phyloP scores from a whole-genome alignment of 1,139 yeast genomes.

The Debaryomyces nepalensis region DNA sequence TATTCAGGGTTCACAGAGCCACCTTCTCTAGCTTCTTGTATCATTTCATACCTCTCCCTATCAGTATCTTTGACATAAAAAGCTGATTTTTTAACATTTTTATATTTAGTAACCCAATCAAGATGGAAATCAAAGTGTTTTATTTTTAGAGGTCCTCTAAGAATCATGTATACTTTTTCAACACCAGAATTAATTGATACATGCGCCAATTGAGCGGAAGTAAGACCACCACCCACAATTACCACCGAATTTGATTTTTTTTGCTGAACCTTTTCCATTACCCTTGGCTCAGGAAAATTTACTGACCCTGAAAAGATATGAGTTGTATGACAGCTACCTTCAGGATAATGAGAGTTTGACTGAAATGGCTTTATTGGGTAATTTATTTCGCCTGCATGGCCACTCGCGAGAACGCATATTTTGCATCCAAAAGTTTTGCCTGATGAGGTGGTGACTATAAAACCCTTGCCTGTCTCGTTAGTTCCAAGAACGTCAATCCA shows the following conservation, averaged over 20 bases:
- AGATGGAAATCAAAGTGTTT: conserved; percentile 56
- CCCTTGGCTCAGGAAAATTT: conserved; percentile 26
- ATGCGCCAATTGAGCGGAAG: conserved; percentile 54
- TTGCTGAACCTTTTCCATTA: conserved; percentile 21
- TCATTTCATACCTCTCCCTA: conserved; percentile 45
- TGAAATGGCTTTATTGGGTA: conserved; percentile 36
- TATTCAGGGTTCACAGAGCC: conserved; percentile 56
- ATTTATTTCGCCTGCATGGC: conserved; percentile 46
- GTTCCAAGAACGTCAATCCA: conserved; percentile 29
- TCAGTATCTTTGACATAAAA: conserved; percentile 51
- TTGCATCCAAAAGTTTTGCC: conserved; percentile 39
- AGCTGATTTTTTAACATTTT: conserved; percentile 46
- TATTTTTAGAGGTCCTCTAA: conserved; percentile 47
- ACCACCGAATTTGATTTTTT: conserved; percentile 30
- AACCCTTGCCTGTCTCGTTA: conserved; percentile 33
- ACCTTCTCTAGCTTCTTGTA: conserved; percentile 50
- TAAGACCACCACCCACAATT: conserved; percentile 54
- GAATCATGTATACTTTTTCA: conserved; percentile 36
- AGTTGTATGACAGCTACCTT: conserved; percentile 49
- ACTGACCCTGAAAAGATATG: conserved; percentile 40
- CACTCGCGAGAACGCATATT: conserved; percentile 45
- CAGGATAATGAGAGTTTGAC: conserved; percentile 26
- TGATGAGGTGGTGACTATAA: conserved; percentile 31
- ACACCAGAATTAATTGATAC: conserved; percentile 39
- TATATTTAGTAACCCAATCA: conserved; percentile 58